These are phyloP conservation scores for Prunus yedoensis DNA, from an alignment of 331 rosid species.

Conservation along the genomic window DNA sequence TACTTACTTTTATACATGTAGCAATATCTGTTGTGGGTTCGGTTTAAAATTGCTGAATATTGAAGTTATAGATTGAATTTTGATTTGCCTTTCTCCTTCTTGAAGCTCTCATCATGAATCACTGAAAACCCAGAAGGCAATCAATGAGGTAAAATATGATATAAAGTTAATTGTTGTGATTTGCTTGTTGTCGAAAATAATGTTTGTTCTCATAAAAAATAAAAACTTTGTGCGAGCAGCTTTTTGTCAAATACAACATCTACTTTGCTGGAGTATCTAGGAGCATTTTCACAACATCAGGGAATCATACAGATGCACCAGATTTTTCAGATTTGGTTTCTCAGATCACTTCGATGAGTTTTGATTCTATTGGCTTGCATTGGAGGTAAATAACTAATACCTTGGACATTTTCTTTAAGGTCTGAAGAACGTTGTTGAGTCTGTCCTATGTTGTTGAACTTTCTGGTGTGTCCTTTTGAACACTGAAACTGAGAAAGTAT, in stretches of 20 bases:
- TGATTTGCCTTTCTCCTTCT: conserved; percentile 23
- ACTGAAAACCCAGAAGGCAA: conserved; percentile 92
- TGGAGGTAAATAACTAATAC: conserved; percentile 70
- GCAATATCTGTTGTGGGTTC: conserved; percentile 13
- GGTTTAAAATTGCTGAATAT: conserved; percentile 3
- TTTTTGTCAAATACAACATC: conserved; percentile 96
- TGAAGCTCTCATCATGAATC: conserved; percentile 98
- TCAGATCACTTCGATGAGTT: conserved; percentile 90
- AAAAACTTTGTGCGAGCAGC: conserved; percentile 53
- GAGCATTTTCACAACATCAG: conserved; percentile 68
- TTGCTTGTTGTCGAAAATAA: conserved; percentile 21
- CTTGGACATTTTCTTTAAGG: conserved; percentile 12
- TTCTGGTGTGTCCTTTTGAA: background rate
- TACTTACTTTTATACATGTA: conserved; percentile 15
- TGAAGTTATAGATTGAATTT: background rate
- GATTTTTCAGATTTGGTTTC: conserved; percentile 77
- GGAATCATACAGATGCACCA: conserved; percentile 46
- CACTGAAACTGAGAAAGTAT: background rate
- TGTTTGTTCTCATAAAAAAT: conserved; percentile 1
- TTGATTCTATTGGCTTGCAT: conserved; percentile 90
- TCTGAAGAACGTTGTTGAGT: background rate
- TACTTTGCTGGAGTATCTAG: conserved; percentile 96
- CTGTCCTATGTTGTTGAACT: background rate
- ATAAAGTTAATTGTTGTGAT: conserved; percentile 19
- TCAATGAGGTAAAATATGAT: conserved; percentile 77